Conservation (phyloP, 306 rosid species). For the Luffa aegyptiaca region DNA sequence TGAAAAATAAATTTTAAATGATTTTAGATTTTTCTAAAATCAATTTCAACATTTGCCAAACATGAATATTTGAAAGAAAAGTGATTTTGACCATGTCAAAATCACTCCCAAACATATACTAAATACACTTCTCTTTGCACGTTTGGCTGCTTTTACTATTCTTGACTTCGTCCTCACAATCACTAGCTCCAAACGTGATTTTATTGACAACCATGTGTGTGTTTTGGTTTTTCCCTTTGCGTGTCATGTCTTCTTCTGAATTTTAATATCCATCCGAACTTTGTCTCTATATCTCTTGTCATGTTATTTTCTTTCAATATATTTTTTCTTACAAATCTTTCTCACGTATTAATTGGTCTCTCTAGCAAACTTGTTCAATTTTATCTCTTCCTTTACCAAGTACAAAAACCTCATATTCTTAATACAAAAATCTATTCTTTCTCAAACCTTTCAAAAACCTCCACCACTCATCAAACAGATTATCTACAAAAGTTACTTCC, state of each 20-base stretch:
- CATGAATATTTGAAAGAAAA: too few species aligned
- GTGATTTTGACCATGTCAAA: too few species aligned
- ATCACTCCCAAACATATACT: too few species aligned
- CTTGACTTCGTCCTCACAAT: neutral
- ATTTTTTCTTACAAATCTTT: neutral
- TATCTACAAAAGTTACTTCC: neutral
- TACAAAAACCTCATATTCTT: neutral
- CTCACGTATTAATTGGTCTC: neutral
- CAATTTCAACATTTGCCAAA: too few species aligned
- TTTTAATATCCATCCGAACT: neutral
- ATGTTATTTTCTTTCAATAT: neutral
- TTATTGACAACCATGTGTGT: neutral
- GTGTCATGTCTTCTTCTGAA: neutral
- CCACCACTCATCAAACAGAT: neutral
- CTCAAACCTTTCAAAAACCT: neutral
- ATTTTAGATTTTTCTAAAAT: too few species aligned
- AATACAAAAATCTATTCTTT: neutral
- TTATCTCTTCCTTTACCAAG: neutral
- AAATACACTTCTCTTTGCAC: too few species aligned
- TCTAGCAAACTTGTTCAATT: neutral
- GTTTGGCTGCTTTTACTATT: too few species aligned
- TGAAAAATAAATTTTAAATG: too few species aligned
- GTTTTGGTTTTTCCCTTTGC: too few species aligned
- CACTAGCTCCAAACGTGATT: neutral
- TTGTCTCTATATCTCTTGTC: neutral